A percentile compares a stretch with the other conserved stretches of the same genome.
phyloP scores from a whole-genome alignment of 148 eudicot genomes.

The Arctostaphylos glauca region DNA sequence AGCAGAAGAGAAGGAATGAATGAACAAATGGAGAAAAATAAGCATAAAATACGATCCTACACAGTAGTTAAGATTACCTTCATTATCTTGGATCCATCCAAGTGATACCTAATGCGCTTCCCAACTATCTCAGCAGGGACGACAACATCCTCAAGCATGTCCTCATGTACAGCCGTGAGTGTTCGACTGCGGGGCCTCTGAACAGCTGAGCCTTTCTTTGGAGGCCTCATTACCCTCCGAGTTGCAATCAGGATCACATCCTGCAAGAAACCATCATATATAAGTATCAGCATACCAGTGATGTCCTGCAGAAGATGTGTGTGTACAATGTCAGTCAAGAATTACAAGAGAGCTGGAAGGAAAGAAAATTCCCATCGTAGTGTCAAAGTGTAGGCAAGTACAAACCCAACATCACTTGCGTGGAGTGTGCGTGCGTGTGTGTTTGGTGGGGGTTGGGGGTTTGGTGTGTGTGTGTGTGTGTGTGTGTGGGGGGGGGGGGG shows the following conservation, averaged over 20 bases:
- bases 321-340: neutral
- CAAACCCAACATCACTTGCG: too few species aligned
- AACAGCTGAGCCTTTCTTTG: slow-evolving; percentile 47
- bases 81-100: slow-evolving; percentile 48
- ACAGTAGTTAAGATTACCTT: slow-evolving; percentile 25
- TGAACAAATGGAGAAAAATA: neutral
- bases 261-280: slow-evolving; percentile 15
- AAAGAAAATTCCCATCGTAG: too few species aligned
- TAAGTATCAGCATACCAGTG: neutral
- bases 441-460: too few species aligned
- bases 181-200: slow-evolving; percentile 46
- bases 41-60: too few species aligned
- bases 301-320: neutral
- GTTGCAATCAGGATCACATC: slow-evolving; percentile 48
- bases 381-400: too few species aligned
- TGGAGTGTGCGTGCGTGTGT: too few species aligned
- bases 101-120: slow-evolving; percentile 42
- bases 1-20: neutral
- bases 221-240: slow-evolving; percentile 44
- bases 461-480: too few species aligned
- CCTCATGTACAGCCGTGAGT: slow-evolving; percentile 46
- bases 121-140: slow-evolving; percentile 57
- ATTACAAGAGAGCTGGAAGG: neutral
- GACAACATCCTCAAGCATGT: slow-evolving; percentile 47
- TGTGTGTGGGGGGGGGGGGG: too few species aligned